A percentile compares a stretch with the other conserved stretches of the same genome.
phyloP scores from a whole-genome alignment of 169 alveolate species.

The Plasmodium falciparum region DNA sequence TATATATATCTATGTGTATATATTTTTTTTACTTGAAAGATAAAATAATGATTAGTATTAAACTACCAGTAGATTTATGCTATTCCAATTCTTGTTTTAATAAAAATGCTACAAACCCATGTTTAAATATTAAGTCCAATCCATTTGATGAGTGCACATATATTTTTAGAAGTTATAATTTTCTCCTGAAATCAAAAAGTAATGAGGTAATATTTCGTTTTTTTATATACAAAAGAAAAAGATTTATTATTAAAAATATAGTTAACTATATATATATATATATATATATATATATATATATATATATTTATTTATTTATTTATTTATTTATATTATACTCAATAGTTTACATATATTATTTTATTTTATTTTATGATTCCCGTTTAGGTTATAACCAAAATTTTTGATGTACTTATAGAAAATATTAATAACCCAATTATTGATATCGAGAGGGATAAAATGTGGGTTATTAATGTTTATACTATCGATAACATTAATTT shows the following conservation, averaged over 20 bases:
- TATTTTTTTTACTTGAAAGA: not conserved
- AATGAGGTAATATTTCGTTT: slow-evolving; percentile 4
- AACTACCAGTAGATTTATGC: slow-evolving; percentile 42
- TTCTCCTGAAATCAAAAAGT: slow-evolving; percentile 22
- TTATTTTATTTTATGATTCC: not conserved
- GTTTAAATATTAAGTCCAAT: slow-evolving; percentile 17
- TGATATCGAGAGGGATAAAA: slow-evolving; percentile 30
- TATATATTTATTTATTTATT: not conserved
- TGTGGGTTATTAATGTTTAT: slow-evolving; percentile 22
- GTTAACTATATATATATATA: not conserved
- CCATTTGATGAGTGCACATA: slow-evolving; percentile 46
- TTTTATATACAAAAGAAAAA: too few relatives aligned
- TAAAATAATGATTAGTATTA: slow-evolving; percentile 34
- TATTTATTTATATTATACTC: not conserved
- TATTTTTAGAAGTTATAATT: slow-evolving; percentile 26
- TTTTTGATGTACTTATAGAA: slow-evolving; percentile 3
- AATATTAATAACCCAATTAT: slow-evolving; percentile 38
- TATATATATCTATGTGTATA: not conserved
- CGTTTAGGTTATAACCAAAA: slow-evolving; percentile 4
- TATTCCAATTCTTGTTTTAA: slow-evolving; percentile 48
- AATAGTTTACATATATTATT: not conserved
- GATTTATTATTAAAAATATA: not conserved
- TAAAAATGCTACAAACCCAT: slow-evolving; percentile 23
- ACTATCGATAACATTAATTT: slow-evolving; percentile 10
- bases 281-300: not conserved